Evolutionary conservation across 805 yeast genomes (phyloP), one percentile per base, ranked within the genome.

Genomic region (Yarrowia hollandica): DNA sequence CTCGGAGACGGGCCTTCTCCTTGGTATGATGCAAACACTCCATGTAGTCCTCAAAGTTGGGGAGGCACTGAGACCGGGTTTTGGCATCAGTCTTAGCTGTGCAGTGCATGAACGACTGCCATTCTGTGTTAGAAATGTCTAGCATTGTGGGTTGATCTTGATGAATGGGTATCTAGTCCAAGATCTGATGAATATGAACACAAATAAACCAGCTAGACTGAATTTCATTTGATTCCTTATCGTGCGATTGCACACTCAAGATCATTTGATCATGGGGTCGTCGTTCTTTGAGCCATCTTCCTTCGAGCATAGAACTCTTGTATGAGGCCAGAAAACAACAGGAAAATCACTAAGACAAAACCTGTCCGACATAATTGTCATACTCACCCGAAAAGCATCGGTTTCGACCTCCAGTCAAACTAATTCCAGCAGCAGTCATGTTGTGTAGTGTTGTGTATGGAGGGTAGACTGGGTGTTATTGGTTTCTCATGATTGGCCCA

Each of bases 21-120:
- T 78, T 78, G 15, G 66, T 69, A 67, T 78, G 82, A 66, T 75
- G 79, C 44, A 79, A 72, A 64, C 82, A 79, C 68, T 79, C 82
- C 50, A 70, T 67, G 70, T 78, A 79, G 65, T 79, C 82, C 57
- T 74, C 79, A 16, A 76, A 74, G 48, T 69, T 65, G n/a, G 74
- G 73, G 31, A 67, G 67, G 69, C 82, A 79, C 60, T 74, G 69
- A 23, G 35, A 15, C 26, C 44, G 42, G 35, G 34, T 35, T 15
- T 63, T 60, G 23, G 74, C 70, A 58, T 71, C 71, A 33, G 67
- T 65, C 38, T 71, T 72, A 54, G 74, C 71, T 12, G 80, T 72
- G 68, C 81, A 78, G 62, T 76, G 79, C 64, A 77, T 68, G 62
- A 75, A 77, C 59, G 71, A 69, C 65, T 77, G 81, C 76, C 77